These are phyloP conservation scores for Nakaseomyces kungkrabaensis DNA, from an alignment of 1,139 yeast species.

Conservation along the genomic window DNA sequence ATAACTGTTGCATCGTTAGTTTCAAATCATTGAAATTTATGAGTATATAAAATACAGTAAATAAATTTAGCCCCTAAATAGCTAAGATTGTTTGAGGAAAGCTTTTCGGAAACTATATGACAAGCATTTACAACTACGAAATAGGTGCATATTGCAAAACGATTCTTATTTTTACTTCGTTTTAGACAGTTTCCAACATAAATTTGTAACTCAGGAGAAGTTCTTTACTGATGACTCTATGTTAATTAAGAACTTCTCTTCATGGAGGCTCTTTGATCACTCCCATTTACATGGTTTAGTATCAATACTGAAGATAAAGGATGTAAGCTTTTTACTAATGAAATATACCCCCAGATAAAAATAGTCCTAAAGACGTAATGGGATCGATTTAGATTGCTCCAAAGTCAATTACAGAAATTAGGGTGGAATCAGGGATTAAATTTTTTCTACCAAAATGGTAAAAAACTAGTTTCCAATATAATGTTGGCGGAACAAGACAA, in stretches of 20 bases:
- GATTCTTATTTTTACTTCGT: too few relatives aligned
- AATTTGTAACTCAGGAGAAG: too few relatives aligned
- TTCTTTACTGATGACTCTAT: too few relatives aligned
- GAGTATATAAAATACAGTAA: too few relatives aligned
- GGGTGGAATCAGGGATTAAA: slow-evolving; percentile 4
- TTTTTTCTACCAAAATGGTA: slow-evolving; percentile 8
- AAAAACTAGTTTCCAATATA: slow-evolving; percentile 13
- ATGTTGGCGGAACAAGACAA: slow-evolving; percentile 9
- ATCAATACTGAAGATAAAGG: too few relatives aligned
- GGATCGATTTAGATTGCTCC: slow-evolving; percentile 5
- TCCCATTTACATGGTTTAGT: too few relatives aligned
- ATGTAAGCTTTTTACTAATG: neutral
- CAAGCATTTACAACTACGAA: too few relatives aligned
- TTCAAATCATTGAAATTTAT: slow-evolving; percentile 19
- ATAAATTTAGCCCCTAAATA: too few relatives aligned
- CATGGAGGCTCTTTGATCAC: too few relatives aligned
- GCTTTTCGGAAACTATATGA: neutral
- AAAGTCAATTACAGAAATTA: slow-evolving; percentile 8
- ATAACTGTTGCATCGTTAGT: slow-evolving; percentile 58
- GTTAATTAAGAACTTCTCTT: too few relatives aligned
- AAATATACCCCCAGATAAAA: slow-evolving; percentile 3
- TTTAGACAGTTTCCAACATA: too few relatives aligned
- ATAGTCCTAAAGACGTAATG: slow-evolving; percentile 2
- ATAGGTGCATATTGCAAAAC: too few relatives aligned
- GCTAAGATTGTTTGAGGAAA: neutral